Conservation (phyloP, 805 yeast genomes). For the Metschnikowia sp. region DNA sequence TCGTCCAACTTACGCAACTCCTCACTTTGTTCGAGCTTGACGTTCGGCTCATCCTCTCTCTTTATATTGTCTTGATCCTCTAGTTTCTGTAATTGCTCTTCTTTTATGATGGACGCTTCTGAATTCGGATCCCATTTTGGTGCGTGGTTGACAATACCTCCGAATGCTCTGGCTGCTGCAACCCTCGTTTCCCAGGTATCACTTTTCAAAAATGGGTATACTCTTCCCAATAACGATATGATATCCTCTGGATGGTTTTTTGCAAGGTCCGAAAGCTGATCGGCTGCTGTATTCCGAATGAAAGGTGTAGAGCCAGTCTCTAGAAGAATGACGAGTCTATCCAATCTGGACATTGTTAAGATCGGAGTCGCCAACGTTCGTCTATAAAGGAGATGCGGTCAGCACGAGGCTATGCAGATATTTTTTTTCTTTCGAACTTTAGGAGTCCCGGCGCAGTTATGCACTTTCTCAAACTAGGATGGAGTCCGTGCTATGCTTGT, state of each 20-base stretch:
- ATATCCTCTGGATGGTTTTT: slow-evolving; percentile 93
- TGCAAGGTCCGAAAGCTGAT: slow-evolving; percentile 91
- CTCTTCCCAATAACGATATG: slow-evolving; percentile 75
- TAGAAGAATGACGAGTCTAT: slow-evolving; percentile 55
- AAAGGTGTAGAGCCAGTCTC: slow-evolving; percentile 95
- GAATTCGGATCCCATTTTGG: slow-evolving; percentile 81
- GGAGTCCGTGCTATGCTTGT: not conserved
- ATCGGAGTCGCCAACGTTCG: not conserved
- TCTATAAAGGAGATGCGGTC: not conserved
- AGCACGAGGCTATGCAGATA: not conserved
- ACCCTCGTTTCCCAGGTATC: slow-evolving; percentile 95
- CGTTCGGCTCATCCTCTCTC: slow-evolving; percentile 24
- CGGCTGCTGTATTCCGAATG: slow-evolving; percentile 94
- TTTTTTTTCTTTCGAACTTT: too few species aligned
- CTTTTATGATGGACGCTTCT: slow-evolving; percentile 28
- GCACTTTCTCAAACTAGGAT: not conserved
- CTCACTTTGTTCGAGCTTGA: slow-evolving; percentile 41
- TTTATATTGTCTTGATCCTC: slow-evolving; percentile 22
- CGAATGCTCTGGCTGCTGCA: slow-evolving; percentile 91
- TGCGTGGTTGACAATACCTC: slow-evolving; percentile 82
- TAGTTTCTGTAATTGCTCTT: slow-evolving; percentile 16
- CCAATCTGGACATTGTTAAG: slow-evolving; percentile 45
- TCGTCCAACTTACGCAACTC: slow-evolving; percentile 41
- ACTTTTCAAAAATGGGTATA: slow-evolving; percentile 81
- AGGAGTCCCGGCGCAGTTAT: too few species aligned